These are phyloP conservation scores for Dactylonectria macrodidyma DNA, from an alignment of 2,329 filamentous ascomycete species.

Conservation along the genomic window DNA sequence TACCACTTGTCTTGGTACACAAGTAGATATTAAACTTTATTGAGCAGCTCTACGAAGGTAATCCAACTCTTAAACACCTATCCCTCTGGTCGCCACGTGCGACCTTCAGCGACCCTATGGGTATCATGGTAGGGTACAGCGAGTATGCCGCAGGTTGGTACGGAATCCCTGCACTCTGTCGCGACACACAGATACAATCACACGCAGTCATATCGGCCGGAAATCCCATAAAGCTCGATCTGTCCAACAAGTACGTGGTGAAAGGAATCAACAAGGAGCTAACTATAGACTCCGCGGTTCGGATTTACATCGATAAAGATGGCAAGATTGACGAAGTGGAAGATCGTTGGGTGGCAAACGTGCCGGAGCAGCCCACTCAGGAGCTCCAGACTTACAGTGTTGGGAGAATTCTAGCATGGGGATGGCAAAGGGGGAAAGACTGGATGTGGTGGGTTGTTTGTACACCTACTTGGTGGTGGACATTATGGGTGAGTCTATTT, in stretches of 20 bases:
- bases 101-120: background rate
- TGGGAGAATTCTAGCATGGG: conserved; percentile 1
- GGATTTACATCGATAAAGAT: conserved; percentile 10
- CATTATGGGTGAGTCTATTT: conserved; percentile 6
- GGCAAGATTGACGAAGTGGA: conserved; percentile 7
- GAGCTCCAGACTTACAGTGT: background rate
- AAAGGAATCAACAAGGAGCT: conserved; percentile 6
- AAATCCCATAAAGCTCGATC: conserved; percentile 12
- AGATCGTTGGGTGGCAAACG: conserved; percentile 12
- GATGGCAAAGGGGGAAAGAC: conserved; percentile 6
- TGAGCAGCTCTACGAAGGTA: conserved; percentile 16
- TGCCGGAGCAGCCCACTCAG: conserved; percentile 3
- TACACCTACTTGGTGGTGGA: conserved; percentile 13
- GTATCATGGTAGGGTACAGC: conserved; percentile 1
- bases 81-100: conserved; percentile 8
- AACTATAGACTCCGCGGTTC: conserved; percentile 11
- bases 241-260: conserved; percentile 8
- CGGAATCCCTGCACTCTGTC: conserved; percentile 7
- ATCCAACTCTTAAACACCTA: conserved; percentile 4
- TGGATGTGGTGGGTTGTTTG: conserved; percentile 7
- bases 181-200: background rate
- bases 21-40: conserved; percentile 1
- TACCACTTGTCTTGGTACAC: background rate
- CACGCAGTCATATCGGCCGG: background rate
- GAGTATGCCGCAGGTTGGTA: conserved; percentile 5